Evolutionary conservation across 2,329 filamentous ascomycete genomes (phyloP).

Genomic region (Diplodia seriata): DNA sequence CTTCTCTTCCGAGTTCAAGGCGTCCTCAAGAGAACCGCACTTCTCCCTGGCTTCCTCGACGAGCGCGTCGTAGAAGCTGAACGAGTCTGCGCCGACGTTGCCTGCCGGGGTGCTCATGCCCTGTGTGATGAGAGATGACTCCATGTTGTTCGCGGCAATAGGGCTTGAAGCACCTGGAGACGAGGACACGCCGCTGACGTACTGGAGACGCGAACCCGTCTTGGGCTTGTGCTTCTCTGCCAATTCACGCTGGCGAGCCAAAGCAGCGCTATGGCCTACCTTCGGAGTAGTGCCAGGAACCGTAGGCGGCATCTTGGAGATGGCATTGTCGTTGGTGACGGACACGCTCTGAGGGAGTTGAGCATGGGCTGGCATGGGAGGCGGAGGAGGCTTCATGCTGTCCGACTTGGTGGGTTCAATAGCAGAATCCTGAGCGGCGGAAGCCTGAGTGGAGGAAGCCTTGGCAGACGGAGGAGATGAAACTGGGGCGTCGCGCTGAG

Average conservation of each 20-base stretch:
- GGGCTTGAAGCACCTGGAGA: slow-evolving; percentile 10
- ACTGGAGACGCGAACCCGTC: slow-evolving; percentile 14
- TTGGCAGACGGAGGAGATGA: not conserved
- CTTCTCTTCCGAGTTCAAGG: not conserved
- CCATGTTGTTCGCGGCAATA: not conserved
- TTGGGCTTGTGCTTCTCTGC: slow-evolving; percentile 31
- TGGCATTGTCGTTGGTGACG: not conserved
- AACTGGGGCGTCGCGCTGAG: not conserved
- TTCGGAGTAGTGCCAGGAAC: not conserved
- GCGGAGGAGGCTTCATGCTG: slow-evolving; percentile 44
- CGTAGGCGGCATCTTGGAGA: not conserved
- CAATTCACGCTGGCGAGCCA: slow-evolving; percentile 21
- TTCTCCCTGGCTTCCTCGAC: not conserved
- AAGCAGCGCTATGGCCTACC: slow-evolving; percentile 3
- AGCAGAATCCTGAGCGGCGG: not conserved
- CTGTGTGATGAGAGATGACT: slow-evolving; percentile 19
- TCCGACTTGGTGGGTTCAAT: slow-evolving; percentile 37
- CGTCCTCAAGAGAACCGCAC: not conserved
- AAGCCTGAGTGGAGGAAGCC: not conserved
- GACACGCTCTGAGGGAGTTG: slow-evolving; percentile 37
- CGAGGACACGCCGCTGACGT: slow-evolving; percentile 14
- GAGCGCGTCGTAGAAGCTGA: not conserved
- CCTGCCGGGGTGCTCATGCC: not conserved
- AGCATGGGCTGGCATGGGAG: slow-evolving; percentile 46
- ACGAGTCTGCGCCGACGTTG: not conserved